Base-by-base conservation (phyloP, 1,139 yeast species). In the Groenewaldozyma sp. region DNA sequence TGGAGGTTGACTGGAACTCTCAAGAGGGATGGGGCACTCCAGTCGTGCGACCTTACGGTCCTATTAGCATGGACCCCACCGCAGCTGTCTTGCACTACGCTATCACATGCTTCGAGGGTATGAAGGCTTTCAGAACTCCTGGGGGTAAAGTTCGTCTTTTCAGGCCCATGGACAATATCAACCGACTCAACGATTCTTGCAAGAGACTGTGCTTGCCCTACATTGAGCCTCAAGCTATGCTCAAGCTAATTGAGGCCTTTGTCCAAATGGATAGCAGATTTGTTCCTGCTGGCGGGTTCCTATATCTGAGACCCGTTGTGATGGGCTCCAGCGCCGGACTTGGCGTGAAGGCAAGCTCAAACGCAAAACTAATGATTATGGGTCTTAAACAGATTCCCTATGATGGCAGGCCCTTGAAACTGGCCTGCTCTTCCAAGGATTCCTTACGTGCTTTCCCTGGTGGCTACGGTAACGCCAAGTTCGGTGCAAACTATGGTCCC, bases 401-500 rank as follows among this genome's bases (percentile, higher is more conserved):
- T 37, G 45, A 52, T 38, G 41, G 45, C 22, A 58, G 59, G 52
- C 64, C 70, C 7, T 60, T 65, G 38, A 59, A 62, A 35, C 56
- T 66, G 52, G 65, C 58, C 44, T 47, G 52, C 36, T 55, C 59
- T n/a, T 47, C 50, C 53, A 69, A 54, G 48, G 65, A 38, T 54
- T 55, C 53, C 18, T 66, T 67, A 28, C 61, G 71, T 50, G 71
- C 71, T 3, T 67, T 71, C 71, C 70, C 70, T 36, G 70, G 70
- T 36, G 72, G 72, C 41, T 66, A 64, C 40, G 72, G 72, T 29
- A 55, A 61, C 55, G 61, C 62, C 49, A 67, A 67, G 53, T 59
- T 67, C 45, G 72, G 71, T 36, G 71, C 70, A 44, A 67, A 67
- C 59, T 67, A 67, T 49, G 71, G 70, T 2, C 71, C 72, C 26